A percentile compares a stretch with the other conserved stretches of the same genome.
phyloP scores from a whole-genome alignment of 2,329 filamentous ascomycete genomes.

The Verticillium albo-atrum region DNA sequence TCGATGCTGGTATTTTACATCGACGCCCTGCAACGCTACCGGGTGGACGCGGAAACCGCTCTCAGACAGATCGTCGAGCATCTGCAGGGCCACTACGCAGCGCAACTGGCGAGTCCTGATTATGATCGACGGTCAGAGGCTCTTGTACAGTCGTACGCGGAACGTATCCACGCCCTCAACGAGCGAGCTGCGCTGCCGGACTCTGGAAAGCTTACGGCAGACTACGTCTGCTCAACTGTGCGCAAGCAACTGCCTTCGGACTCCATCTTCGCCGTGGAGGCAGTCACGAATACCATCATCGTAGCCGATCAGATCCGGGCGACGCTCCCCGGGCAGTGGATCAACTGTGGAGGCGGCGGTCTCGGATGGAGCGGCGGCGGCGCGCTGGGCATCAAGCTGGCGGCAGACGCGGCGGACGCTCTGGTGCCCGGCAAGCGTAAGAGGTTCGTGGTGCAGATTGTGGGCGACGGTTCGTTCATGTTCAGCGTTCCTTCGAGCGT shows the following conservation, averaged over 20 bases:
- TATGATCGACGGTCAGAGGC: constrained; percentile 41
- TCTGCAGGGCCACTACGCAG: too few species aligned
- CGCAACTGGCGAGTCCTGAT: too few species aligned
- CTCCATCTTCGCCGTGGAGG: constrained; percentile 70
- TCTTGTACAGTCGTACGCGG: constrained; percentile 49
- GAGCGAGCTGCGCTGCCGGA: too few species aligned
- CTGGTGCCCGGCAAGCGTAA: constrained; percentile 28
- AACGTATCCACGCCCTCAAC: not conserved
- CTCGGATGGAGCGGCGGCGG: constrained; percentile 50
- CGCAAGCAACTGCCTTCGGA: constrained; percentile 32
- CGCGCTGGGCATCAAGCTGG: constrained; percentile 45
- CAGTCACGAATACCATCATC: constrained; percentile 64
- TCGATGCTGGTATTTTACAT: constrained; percentile 74
- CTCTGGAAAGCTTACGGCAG: constrained; percentile 19
- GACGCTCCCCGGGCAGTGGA: constrained; percentile 45
- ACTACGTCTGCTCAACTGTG: constrained; percentile 30
- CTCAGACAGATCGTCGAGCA: constrained; percentile 65
- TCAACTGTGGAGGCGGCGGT: constrained; percentile 50
- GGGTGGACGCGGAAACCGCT: constrained; percentile 59
- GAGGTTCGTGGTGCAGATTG: constrained; percentile 36
- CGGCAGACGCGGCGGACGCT: constrained; percentile 30
- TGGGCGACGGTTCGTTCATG: constrained; percentile 39
- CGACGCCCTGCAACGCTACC: constrained; percentile 58
- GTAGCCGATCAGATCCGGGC: constrained; percentile 66
- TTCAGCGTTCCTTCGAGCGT: constrained; percentile 37